These are phyloP conservation scores for Rhodotorula paludigena DNA, from an alignment of 768 basidiomycete species.

Conservation along the genomic window DNA sequence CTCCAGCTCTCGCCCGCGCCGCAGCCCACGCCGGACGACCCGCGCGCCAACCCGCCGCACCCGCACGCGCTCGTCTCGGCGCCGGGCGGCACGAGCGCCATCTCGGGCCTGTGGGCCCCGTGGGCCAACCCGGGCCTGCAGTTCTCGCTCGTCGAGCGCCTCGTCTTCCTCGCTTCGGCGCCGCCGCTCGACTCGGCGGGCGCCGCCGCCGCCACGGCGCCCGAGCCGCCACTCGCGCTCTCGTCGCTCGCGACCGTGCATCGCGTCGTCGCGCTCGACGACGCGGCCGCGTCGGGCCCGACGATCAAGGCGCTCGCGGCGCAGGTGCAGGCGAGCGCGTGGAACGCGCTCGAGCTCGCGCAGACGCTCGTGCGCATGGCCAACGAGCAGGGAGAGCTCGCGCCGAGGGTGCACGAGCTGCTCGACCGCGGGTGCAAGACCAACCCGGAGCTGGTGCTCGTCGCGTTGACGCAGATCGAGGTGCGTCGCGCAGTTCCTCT, in stretches of 20 bases:
- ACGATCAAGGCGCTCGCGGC: constrained; percentile 87
- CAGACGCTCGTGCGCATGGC: constrained; percentile 71
- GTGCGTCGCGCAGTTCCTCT: constrained; percentile 61
- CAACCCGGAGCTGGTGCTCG: constrained; percentile 86
- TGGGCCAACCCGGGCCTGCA: constrained; percentile 85
- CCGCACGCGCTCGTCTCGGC: constrained; percentile 41
- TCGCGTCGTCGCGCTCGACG: constrained; percentile 79
- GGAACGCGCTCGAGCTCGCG: constrained; percentile 90
- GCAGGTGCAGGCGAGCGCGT: constrained; percentile 84
- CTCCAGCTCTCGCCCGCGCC: constrained; percentile 67
- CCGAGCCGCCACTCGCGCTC: constrained; percentile 63
- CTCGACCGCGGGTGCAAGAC: constrained; percentile 88
- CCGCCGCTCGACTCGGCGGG: too few relatives aligned
- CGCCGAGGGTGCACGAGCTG: constrained; percentile 77
- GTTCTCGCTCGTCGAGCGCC: constrained; percentile 76
- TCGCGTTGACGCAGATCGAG: constrained; percentile 83
- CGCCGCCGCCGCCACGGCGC: neutral
- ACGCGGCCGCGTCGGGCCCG: constrained; percentile 74
- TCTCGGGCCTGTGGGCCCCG: constrained; percentile 61
- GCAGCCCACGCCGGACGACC: neutral
- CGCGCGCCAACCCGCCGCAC: constrained; percentile 11
- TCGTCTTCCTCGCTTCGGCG: constrained; percentile 60
- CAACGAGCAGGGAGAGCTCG: constrained; percentile 51
- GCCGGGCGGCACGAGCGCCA: constrained; percentile 44
- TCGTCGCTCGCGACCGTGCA: constrained; percentile 71